These are phyloP conservation scores for Sugiyamaella qingdaonensis DNA, from an alignment of 805 yeast species.

Conservation along the genomic window DNA sequence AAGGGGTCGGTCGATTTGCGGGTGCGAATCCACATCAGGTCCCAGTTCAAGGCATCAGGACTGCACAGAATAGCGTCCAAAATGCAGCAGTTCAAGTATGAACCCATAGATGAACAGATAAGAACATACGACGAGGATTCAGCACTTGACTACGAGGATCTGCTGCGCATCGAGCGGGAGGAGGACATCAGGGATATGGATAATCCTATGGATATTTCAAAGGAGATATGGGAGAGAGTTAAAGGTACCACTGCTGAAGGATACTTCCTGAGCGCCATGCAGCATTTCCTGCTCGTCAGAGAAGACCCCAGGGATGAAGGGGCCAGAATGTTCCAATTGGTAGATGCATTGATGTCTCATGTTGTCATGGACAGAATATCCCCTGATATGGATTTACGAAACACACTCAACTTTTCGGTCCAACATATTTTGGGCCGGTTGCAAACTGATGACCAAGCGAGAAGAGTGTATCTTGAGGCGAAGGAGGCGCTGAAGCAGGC, in stretches of 20 bases:
- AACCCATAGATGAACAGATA: slow-evolving; percentile 61
- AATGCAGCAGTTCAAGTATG: slow-evolving; percentile 51
- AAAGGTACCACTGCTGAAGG: slow-evolving; percentile 57
- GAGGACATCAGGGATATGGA: slow-evolving; percentile 53
- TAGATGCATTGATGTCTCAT: slow-evolving; percentile 62
- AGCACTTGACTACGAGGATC: slow-evolving; percentile 51
- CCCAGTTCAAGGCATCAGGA: slow-evolving; percentile 56
- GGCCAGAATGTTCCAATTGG: slow-evolving; percentile 50
- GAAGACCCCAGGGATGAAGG: slow-evolving; percentile 39
- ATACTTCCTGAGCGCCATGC: slow-evolving; percentile 57
- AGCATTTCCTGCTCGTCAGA: slow-evolving; percentile 53
- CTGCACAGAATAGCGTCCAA: slow-evolving; percentile 48
- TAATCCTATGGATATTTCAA: slow-evolving; percentile 66
- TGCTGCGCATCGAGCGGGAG: slow-evolving; percentile 36
- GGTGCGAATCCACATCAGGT: slow-evolving; percentile 52
- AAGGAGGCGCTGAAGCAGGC: slow-evolving; percentile 49
- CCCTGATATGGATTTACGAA: slow-evolving; percentile 47
- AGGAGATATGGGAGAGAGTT: slow-evolving; percentile 54
- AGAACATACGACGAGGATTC: slow-evolving; percentile 54
- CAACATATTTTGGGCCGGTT: slow-evolving; percentile 66
- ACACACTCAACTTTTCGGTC: slow-evolving; percentile 73
- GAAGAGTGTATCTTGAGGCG: slow-evolving; percentile 59
- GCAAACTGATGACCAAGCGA: slow-evolving; percentile 82
- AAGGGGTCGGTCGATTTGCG: slow-evolving; percentile 31
- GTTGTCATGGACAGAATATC: slow-evolving; percentile 48